Evolutionary conservation across 108 stramenopile genomes (phyloP).

Genomic region (Poteriospumella lacustris): DNA sequence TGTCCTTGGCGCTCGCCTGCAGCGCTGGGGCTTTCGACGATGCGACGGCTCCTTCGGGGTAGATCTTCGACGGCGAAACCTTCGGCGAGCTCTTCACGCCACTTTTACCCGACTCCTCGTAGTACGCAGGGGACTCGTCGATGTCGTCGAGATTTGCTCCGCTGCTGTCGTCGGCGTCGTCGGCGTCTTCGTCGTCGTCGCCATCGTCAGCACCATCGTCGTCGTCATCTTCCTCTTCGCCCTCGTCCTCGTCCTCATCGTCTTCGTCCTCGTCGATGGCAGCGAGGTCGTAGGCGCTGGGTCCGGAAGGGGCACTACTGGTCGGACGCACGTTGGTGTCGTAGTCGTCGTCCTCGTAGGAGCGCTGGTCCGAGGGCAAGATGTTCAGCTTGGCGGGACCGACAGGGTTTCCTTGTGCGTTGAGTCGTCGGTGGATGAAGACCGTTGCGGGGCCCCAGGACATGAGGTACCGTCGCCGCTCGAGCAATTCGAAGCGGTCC

Average conservation of each 20-base stretch:
- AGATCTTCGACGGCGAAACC: no score
- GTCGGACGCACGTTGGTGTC: background rate
- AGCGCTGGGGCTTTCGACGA: background rate
- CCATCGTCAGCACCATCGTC: background rate
- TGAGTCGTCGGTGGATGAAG: conserved; percentile 15
- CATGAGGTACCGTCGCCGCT: conserved; percentile 50
- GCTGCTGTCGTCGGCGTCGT: background rate
- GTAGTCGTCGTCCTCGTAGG: conserved; percentile 12
- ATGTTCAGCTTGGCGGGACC: conserved; percentile 13
- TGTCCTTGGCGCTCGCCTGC: background rate
- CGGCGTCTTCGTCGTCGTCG: conserved; percentile 10
- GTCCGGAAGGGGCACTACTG: background rate
- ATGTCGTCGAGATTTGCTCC: conserved; percentile 1
- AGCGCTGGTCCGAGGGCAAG: background rate
- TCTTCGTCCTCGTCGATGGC: background rate
- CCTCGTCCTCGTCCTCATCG: background rate
- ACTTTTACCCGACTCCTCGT: background rate
- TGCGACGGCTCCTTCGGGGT: no score
- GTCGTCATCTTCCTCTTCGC: conserved; percentile 3
- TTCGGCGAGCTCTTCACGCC: background rate
- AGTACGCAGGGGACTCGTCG: background rate
- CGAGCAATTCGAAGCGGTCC: conserved; percentile 39
- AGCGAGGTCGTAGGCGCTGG: background rate
- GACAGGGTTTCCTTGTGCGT: background rate
- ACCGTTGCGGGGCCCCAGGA: conserved; percentile 61